phyloP scores from a whole-genome alignment of 2,329 filamentous ascomycete species.

The Penicillium polonicum region DNA sequence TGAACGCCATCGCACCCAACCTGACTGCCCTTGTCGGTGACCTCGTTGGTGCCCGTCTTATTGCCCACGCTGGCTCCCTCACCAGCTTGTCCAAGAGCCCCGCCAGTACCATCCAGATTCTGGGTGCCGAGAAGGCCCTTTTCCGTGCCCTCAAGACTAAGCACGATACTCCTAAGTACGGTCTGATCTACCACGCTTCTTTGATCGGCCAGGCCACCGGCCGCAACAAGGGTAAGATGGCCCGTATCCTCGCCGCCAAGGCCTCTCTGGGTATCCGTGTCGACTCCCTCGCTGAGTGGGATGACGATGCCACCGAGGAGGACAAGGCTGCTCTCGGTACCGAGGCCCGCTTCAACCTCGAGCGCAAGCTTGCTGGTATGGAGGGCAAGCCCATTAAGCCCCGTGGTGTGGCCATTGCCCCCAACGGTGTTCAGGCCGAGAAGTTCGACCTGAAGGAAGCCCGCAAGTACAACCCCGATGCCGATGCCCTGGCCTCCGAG shows the following conservation, averaged over 20 bases:
- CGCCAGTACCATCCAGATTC: constrained; percentile 93
- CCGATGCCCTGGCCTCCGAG: constrained; percentile 75
- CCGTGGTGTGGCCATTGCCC: constrained; percentile 71
- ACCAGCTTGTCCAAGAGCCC: constrained; percentile 94
- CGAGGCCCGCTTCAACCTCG: constrained; percentile 49
- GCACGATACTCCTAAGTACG: constrained; percentile 98
- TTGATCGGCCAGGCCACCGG: constrained; percentile 95
- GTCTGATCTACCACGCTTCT: constrained; percentile 87
- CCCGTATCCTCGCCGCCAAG: constrained; percentile 92
- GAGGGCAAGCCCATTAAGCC: constrained; percentile 88
- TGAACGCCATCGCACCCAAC: constrained; percentile 96
- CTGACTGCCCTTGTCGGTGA: constrained; percentile 90
- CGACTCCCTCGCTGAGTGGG: constrained; percentile 80
- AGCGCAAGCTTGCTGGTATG: constrained; percentile 55
- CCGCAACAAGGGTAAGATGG: constrained; percentile 99
- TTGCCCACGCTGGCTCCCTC: constrained; percentile 90
- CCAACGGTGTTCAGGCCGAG: constrained; percentile 66
- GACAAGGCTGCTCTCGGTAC: constrained; percentile 81
- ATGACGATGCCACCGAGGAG: constrained; percentile 78
- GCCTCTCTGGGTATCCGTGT: constrained; percentile 89
- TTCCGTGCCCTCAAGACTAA: constrained; percentile 99
- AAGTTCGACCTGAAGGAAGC: constrained; percentile 86
- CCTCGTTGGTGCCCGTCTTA: constrained; percentile 89
- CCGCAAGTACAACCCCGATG: constrained; percentile 90
- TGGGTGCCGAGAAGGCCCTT: constrained; percentile 96